Conservation (phyloP, 352 stramenopile genomes). For the Phytophthora kernoviae region DNA sequence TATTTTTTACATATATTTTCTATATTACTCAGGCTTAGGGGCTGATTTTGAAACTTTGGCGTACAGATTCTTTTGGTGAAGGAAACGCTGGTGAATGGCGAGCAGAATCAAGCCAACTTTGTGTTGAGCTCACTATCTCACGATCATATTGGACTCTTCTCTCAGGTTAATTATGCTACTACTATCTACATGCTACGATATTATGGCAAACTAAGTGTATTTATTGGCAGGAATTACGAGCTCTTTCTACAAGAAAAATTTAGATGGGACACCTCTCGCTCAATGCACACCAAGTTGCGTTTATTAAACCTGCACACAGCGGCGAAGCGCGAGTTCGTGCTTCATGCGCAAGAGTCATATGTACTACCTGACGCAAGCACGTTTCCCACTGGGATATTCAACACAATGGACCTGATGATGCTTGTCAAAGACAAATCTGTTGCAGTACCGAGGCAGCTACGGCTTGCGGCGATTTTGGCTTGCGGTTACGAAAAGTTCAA, state of each 20-base stretch:
- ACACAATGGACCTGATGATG: conserved; percentile 88
- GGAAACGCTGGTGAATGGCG: conserved; percentile 72
- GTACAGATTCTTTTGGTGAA: conserved; percentile 78
- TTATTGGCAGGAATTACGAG: conserved; percentile 62
- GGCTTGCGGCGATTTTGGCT: conserved; percentile 76
- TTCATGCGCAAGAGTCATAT: conserved; percentile 69
- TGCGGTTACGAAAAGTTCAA: conserved; percentile 81
- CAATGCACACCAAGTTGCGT: conserved; percentile 77
- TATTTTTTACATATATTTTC: conserved; percentile 16
- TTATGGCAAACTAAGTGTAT: neutral
- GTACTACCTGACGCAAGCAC: conserved; percentile 55
- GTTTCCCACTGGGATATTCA: conserved; percentile 70
- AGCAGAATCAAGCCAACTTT: conserved; percentile 88
- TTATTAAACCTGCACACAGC: conserved; percentile 76
- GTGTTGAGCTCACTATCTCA: conserved; percentile 81
- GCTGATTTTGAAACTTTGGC: neutral
- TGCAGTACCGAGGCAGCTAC: conserved; percentile 59
- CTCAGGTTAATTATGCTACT: conserved; percentile 39
- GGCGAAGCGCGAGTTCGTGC: conserved; percentile 67
- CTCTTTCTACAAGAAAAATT: conserved; percentile 75
- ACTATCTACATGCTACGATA: neutral
- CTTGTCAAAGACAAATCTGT: conserved; percentile 74
- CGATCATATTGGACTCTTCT: conserved; percentile 76
- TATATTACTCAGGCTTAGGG: neutral
- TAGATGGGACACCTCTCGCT: conserved; percentile 44